Conservation (phyloP, 495 filamentous ascomycete species). For the Xylaria castorea region DNA sequence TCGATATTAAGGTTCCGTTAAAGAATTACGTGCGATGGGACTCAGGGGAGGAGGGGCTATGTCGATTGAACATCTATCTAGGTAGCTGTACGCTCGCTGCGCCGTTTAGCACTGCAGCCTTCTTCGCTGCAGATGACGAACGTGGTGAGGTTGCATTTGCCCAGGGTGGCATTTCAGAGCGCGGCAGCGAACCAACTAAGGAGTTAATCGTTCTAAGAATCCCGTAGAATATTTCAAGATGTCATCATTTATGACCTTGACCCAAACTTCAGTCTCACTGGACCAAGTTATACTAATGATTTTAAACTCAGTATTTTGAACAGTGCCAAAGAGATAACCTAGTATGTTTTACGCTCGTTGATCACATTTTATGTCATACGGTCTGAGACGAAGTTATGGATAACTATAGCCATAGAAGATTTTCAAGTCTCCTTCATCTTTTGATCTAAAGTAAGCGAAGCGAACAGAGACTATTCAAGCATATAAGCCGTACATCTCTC, state of each 20-base stretch:
- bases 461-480: too few relatives aligned
- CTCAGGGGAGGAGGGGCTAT: constrained; percentile 2
- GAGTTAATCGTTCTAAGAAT: constrained; percentile 17
- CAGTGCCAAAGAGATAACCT: background rate
- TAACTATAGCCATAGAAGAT: background rate
- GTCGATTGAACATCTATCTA: constrained; percentile 18
- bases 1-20: constrained; percentile 24
- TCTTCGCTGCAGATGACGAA: constrained; percentile 29
- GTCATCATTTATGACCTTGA: background rate
- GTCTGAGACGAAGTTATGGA: too few relatives aligned
- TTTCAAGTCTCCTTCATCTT: background rate
- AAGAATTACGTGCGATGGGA: constrained; percentile 25
- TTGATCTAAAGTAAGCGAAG: too few relatives aligned
- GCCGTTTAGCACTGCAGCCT: constrained; percentile 22
- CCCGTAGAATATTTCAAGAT: background rate
- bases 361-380: background rate
- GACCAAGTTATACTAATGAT: background rate
- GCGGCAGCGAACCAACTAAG: constrained; percentile 7
- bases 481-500: background rate
- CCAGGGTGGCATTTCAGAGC: constrained; percentile 22
- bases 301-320: background rate
- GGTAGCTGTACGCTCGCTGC: constrained; percentile 23
- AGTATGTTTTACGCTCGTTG: background rate
- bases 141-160: constrained; percentile 21
- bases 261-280: background rate